A percentile compares a stretch with the other conserved stretches of the same genome.
Conservation (phyloP, 73 alveolate genomes). For the Tetrahymena borealis region DNA sequence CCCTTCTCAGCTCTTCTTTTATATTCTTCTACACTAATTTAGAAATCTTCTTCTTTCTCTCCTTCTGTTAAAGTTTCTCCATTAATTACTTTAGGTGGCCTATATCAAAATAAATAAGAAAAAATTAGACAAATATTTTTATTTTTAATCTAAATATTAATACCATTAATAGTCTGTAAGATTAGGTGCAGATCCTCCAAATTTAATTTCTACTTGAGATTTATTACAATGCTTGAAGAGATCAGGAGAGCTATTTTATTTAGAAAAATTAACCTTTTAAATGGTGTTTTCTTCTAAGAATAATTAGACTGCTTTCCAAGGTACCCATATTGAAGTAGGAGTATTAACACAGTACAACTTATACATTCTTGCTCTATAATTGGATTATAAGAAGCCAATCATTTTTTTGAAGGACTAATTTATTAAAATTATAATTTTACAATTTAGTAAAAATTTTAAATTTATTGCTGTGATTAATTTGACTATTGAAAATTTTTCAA, state of each 20-base stretch:
- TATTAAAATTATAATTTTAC: too few species aligned
- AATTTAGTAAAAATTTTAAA: too few species aligned
- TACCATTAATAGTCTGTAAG: background rate
- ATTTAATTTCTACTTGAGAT: background rate
- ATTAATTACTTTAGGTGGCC: background rate
- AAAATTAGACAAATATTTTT: background rate
- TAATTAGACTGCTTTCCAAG: constrained; percentile 31
- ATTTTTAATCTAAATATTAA: background rate
- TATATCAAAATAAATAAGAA: background rate
- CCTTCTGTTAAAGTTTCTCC: background rate
- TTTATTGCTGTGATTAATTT: too few species aligned
- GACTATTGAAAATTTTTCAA: too few species aligned
- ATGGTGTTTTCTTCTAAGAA: constrained; percentile 33
- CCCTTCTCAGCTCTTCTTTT: background rate
- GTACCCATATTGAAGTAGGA: constrained; percentile 23
- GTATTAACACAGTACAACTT: constrained; percentile 17
- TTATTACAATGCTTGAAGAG: background rate
- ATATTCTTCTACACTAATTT: background rate
- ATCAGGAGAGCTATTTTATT: background rate
- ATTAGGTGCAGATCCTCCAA: background rate
- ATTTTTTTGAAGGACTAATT: constrained; percentile 37
- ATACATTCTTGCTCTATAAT: constrained; percentile 38
- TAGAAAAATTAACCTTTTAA: constrained; percentile 16
- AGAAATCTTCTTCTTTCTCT: background rate
- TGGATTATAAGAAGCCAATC: constrained; percentile 20